These are phyloP conservation scores for Crithidia sp. DNA, from an alignment of 208 protist genomes.

Conservation along the genomic window DNA sequence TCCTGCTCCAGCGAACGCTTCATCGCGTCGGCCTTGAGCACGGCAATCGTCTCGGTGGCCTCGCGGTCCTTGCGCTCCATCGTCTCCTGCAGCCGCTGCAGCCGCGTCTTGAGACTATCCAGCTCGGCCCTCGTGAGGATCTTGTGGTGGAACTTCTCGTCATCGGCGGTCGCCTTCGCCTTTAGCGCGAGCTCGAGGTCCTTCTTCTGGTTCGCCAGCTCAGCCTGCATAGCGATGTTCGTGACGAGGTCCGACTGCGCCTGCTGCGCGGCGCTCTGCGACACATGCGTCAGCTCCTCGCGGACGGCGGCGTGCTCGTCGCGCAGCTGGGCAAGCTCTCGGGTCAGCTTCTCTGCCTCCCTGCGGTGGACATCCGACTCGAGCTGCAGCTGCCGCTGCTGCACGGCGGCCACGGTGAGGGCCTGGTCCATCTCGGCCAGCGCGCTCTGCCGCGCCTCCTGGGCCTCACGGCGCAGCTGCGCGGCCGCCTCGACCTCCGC, in stretches of 20 bases:
- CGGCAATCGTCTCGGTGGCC: slow-evolving; percentile 70
- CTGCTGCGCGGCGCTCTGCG: slow-evolving; percentile 50
- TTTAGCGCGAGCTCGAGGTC: slow-evolving; percentile 51
- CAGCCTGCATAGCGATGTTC: slow-evolving; percentile 70
- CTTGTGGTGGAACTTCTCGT: slow-evolving; percentile 76
- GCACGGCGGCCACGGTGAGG: slow-evolving; percentile 55
- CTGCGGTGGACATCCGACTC: slow-evolving; percentile 77
- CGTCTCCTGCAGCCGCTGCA: slow-evolving; percentile 80
- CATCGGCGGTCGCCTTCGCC: slow-evolving; percentile 50
- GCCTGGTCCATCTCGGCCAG: slow-evolving; percentile 58
- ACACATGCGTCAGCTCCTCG: slow-evolving; percentile 42
- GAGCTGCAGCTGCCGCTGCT: slow-evolving; percentile 72
- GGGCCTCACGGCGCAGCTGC: slow-evolving; percentile 53
- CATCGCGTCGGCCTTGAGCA: slow-evolving; percentile 65
- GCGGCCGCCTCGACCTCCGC: slow-evolving; percentile 55
- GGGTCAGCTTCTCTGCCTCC: slow-evolving; percentile 73
- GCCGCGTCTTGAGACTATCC: slow-evolving; percentile 73
- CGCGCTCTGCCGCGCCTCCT: slow-evolving; percentile 35
- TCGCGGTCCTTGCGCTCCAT: slow-evolving; percentile 80
- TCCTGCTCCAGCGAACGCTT: slow-evolving; percentile 45
- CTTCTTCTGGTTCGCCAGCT: slow-evolving; percentile 77
- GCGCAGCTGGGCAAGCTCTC: slow-evolving; percentile 27
- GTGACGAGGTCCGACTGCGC: slow-evolving; percentile 83
- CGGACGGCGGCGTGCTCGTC: slow-evolving; percentile 42
- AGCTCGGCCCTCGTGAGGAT: slow-evolving; percentile 71